Conservation (phyloP, 2,329 filamentous ascomycete genomes). For the Fusarium anthophilum region DNA sequence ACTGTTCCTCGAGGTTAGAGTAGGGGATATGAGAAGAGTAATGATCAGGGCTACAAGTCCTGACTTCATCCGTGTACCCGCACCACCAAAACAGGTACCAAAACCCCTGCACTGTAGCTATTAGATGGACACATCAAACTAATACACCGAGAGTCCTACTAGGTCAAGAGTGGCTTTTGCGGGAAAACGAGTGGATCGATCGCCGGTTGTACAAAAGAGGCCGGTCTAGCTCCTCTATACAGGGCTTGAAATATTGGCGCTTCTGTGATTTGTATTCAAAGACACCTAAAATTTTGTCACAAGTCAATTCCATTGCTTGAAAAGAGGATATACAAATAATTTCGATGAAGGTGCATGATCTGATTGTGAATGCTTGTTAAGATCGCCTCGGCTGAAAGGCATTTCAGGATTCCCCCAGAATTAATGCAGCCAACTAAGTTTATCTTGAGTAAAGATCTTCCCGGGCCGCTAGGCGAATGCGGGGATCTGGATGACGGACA, state of each 20-base stretch:
- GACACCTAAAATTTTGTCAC: not conserved
- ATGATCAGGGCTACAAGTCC: not conserved
- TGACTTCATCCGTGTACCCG: not conserved
- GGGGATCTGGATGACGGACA: constrained; percentile 13
- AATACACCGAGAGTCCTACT: constrained; percentile 1
- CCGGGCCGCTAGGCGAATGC: constrained; percentile 12
- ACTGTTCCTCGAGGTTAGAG: not conserved
- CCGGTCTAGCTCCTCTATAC: not conserved
- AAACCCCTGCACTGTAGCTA: not conserved
- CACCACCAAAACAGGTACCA: constrained; percentile 22
- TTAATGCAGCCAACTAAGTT: constrained; percentile 6
- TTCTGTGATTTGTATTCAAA: not conserved
- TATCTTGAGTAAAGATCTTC: constrained; percentile 27
- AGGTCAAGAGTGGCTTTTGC: not conserved
- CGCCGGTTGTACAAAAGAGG: constrained; percentile 14
- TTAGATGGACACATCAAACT: not conserved
- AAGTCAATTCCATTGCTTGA: not conserved
- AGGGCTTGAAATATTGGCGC: constrained; percentile 2
- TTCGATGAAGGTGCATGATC: not conserved
- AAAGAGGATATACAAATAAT: too few species aligned
- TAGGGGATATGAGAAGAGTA: not conserved
- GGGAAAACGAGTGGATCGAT: constrained; percentile 6
- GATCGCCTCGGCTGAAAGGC: not conserved
- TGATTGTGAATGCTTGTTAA: not conserved
- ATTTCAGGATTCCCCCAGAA: not conserved